Conservation (phyloP, 2,329 filamentous ascomycete species). For the Grosmannia clavigera region DNA sequence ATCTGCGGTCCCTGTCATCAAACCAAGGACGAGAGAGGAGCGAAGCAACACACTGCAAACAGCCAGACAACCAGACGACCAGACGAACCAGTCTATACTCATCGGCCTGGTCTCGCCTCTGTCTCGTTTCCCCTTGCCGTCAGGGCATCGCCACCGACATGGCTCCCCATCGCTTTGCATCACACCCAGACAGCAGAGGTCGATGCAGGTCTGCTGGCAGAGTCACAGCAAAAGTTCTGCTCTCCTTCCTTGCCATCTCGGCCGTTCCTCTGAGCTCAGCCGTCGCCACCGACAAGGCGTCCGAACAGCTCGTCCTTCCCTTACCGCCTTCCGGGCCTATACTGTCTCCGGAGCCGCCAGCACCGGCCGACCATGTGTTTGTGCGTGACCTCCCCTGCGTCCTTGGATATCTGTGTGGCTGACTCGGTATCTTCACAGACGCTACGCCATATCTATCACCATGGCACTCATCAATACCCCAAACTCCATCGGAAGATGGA, state of each 20-base stretch:
- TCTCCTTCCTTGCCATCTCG: slow-evolving; percentile 54
- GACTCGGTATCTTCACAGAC: slow-evolving; percentile 27
- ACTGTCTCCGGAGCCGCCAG: slow-evolving; percentile 30
- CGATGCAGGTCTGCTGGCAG: slow-evolving; percentile 44
- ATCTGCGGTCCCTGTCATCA: background rate
- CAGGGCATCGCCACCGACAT: background rate
- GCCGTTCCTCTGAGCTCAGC: slow-evolving; percentile 24
- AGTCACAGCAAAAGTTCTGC: slow-evolving; percentile 49
- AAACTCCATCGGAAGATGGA: slow-evolving; percentile 66
- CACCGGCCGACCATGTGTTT: slow-evolving; percentile 44
- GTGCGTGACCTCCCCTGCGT: slow-evolving; percentile 18
- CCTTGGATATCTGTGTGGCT: background rate
- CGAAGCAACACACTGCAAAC: background rate
- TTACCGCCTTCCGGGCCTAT: slow-evolving; percentile 26
- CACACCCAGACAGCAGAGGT: slow-evolving; percentile 15
- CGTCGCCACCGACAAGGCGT: slow-evolving; percentile 16
- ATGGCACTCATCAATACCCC: slow-evolving; percentile 71
- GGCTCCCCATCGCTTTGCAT: background rate
- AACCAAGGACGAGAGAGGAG: background rate
- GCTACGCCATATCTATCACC: slow-evolving; percentile 84
- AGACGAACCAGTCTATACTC: background rate
- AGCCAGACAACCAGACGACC: background rate
- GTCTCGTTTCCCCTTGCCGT: background rate
- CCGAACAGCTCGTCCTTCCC: slow-evolving; percentile 31
- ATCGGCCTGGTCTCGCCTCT: background rate